Percentiles rank a stretch among this genome's conserved stretches.
These are phyloP conservation scores for Trichosphaerium sp. DNA, from an alignment of 78 protist species.

Conservation along the genomic window DNA sequence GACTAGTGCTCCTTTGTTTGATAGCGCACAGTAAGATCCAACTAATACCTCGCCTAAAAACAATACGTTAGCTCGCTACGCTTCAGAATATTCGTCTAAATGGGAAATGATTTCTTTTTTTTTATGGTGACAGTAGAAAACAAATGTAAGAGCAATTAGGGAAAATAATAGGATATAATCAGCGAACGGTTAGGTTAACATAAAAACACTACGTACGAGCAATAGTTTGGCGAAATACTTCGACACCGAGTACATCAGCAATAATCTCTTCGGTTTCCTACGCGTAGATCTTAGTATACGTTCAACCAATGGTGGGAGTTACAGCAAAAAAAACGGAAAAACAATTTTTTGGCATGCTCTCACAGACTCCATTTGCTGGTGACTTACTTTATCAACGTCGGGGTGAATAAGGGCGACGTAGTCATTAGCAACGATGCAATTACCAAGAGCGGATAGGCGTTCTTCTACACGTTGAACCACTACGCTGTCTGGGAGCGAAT, in stretches of 20 bases:
- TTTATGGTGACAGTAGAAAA: constrained; percentile 1
- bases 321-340: not conserved
- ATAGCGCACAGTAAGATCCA: constrained; percentile 82
- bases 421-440: constrained; percentile 92
- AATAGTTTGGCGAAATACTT: constrained; percentile 95
- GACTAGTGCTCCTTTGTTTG: constrained; percentile 92
- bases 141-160: too few relatives aligned
- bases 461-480: constrained; percentile 88
- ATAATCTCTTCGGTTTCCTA: constrained; percentile 92
- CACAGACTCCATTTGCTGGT: not conserved
- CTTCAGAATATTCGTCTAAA: too few relatives aligned
- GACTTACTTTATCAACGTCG: constrained; percentile 72
- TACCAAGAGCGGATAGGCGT: constrained; percentile 94
- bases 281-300: not conserved
- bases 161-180: too few relatives aligned
- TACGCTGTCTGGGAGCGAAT: constrained; percentile 94
- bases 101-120: too few relatives aligned
- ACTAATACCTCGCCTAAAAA: constrained; percentile 91
- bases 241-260: constrained; percentile 87
- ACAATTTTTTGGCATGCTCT: too few relatives aligned
- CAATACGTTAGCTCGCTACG: too few relatives aligned
- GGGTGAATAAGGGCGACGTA: constrained; percentile 96
- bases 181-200: too few relatives aligned
- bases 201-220: too few relatives aligned
- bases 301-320: not conserved